phyloP scores from a whole-genome alignment of 768 basidiomycete species.

The Hypholoma fasciculare region DNA sequence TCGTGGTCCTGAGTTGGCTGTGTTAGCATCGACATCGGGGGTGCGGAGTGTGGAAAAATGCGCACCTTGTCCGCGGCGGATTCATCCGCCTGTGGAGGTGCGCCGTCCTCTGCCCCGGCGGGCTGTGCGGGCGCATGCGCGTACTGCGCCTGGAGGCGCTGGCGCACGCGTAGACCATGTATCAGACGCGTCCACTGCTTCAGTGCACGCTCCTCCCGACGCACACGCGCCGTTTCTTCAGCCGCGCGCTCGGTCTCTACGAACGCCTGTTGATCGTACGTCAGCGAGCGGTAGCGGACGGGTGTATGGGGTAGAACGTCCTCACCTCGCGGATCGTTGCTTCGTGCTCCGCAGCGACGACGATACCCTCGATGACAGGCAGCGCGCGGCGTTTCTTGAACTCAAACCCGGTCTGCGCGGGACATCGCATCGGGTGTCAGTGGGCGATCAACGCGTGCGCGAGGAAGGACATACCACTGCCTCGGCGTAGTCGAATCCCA shows the following conservation, averaged over 20 bases:
- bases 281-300: slow-evolving; percentile 2
- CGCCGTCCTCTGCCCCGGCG: background rate
- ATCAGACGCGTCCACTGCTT: slow-evolving; percentile 90
- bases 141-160: slow-evolving; percentile 83
- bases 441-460: background rate
- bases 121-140: slow-evolving; percentile 26
- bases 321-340: slow-evolving; percentile 69
- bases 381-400: slow-evolving; percentile 91
- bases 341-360: slow-evolving; percentile 83
- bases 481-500: slow-evolving; percentile 91
- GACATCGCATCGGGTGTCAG: too few relatives aligned
- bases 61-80: slow-evolving; percentile 12
- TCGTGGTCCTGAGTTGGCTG: slow-evolving; percentile 14
- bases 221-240: slow-evolving; percentile 72
- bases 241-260: slow-evolving; percentile 79
- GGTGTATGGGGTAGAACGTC: slow-evolving; percentile 8
- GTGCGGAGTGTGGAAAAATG: too few relatives aligned
- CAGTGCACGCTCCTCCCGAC: slow-evolving; percentile 75
- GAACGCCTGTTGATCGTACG: slow-evolving; percentile 61
- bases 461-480: slow-evolving; percentile 73
- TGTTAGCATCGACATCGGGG: too few relatives aligned
- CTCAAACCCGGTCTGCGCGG: slow-evolving; percentile 86
- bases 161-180: slow-evolving; percentile 83
- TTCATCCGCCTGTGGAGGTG: slow-evolving; percentile 9
- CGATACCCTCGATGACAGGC: slow-evolving; percentile 84